phyloP scores from a whole-genome alignment of 148 eudicot species.

The Simmondsia chinensis region DNA sequence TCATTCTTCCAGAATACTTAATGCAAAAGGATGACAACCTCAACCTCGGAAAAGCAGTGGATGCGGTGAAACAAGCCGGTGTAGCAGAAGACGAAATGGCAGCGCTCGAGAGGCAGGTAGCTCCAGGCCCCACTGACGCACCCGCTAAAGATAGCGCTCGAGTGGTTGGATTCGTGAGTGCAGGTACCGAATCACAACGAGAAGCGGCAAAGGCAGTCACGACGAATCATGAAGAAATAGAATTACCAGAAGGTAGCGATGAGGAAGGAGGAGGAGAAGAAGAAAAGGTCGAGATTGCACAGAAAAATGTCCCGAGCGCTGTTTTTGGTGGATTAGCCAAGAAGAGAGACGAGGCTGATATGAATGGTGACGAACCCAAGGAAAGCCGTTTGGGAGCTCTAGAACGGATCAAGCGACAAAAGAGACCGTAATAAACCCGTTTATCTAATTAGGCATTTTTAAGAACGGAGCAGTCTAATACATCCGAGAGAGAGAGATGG shows the following conservation, averaged over 20 bases:
- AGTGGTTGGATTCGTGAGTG: constrained; percentile 70
- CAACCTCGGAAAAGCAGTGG: constrained; percentile 49
- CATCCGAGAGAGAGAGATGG: too few relatives aligned
- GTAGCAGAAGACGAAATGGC: constrained; percentile 78
- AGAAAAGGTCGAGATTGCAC: constrained; percentile 58
- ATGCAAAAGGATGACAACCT: constrained; percentile 66
- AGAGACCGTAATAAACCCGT: too few relatives aligned
- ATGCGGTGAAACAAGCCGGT: constrained; percentile 52
- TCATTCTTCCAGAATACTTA: constrained; percentile 72
- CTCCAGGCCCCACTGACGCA: constrained; percentile 2
- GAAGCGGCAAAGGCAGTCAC: constrained; percentile 12
- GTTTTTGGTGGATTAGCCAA: constrained; percentile 81
- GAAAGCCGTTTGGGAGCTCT: constrained; percentile 65
- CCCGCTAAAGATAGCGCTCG: constrained; percentile 25
- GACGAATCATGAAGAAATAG: constrained; percentile 56
- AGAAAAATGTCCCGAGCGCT: constrained; percentile 69
- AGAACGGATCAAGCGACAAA: constrained; percentile 67
- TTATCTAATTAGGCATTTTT: too few relatives aligned
- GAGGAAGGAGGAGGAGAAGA: constrained; percentile 35
- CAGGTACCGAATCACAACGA: constrained; percentile 49
- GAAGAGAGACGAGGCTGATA: constrained; percentile 48
- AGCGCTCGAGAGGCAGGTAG: constrained; percentile 67
- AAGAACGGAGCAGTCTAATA: too few relatives aligned
- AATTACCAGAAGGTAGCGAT: constrained; percentile 71
- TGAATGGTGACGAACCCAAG: constrained; percentile 19